These are phyloP conservation scores for Oryza rufipogon DNA, from an alignment of 176 grass and related monocot species.

Conservation along the genomic window DNA sequence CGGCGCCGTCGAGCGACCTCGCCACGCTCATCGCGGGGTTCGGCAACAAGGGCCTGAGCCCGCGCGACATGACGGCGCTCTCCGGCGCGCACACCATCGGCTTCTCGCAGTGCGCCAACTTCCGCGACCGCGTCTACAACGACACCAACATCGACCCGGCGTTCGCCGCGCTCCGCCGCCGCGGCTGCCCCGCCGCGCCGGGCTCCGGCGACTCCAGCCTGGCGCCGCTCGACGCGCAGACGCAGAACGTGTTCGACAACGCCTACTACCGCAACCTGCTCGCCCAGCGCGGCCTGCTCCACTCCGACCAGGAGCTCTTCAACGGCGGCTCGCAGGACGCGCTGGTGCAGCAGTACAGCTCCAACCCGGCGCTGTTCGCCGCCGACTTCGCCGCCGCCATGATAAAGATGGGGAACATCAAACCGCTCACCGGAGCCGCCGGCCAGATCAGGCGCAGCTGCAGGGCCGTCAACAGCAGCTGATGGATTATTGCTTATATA, in stretches of 20 bases:
- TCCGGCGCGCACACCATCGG: conserved; percentile 88
- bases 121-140: conserved; percentile 69
- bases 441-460: conserved; percentile 70
- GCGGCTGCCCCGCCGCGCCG: conserved; percentile 23
- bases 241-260: conserved; percentile 62
- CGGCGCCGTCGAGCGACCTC: conserved; percentile 42
- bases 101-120: conserved; percentile 63
- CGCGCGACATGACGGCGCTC: conserved; percentile 67
- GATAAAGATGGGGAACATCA: conserved; percentile 57
- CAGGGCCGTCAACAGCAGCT: conserved; percentile 59
- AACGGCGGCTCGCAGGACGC: conserved; percentile 58
- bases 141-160: conserved; percentile 51
- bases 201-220: conserved; percentile 44
- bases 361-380: not conserved
- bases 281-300: conserved; percentile 50
- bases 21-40: conserved; percentile 48
- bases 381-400: conserved; percentile 59
- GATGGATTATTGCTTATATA: not conserved
- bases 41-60: conserved; percentile 49
- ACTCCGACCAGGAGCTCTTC: conserved; percentile 85
- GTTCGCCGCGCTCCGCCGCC: conserved; percentile 47
- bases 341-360: conserved; percentile 47
- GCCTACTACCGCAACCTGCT: conserved; percentile 66
- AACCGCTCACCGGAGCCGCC: conserved; percentile 45
- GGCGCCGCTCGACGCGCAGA: conserved; percentile 59